A percentile compares a stretch with the other conserved stretches of the same genome.
These are phyloP conservation scores for Aureoboletus auriporus DNA, from an alignment of 768 basidiomycete genomes.

Conservation along the genomic window DNA sequence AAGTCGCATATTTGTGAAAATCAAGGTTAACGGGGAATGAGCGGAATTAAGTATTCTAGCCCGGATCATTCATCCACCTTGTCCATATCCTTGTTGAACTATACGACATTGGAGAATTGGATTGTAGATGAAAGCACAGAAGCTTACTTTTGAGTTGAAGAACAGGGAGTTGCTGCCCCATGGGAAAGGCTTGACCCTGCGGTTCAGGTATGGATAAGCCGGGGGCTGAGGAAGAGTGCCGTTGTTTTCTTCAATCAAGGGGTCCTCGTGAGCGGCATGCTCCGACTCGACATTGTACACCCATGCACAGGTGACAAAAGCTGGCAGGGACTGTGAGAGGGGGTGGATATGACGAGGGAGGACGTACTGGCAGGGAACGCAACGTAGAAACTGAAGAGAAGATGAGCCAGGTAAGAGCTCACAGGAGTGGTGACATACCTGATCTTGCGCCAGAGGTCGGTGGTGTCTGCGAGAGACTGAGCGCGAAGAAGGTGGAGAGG, in stretches of 20 bases:
- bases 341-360: background rate
- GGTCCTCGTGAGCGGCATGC: slow-evolving; percentile 68
- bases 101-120: slow-evolving; percentile 4
- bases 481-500: slow-evolving; percentile 2
- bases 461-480: slow-evolving; percentile 48
- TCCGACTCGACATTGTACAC: slow-evolving; percentile 53
- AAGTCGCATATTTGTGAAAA: background rate
- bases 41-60: background rate
- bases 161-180: slow-evolving; percentile 85
- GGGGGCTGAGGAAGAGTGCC: slow-evolving; percentile 70
- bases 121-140: background rate
- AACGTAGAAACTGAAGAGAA: slow-evolving; percentile 55
- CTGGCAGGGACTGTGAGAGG: slow-evolving; percentile 13
- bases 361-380: slow-evolving; percentile 72
- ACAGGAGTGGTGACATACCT: slow-evolving; percentile 45
- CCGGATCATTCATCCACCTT: slow-evolving; percentile 22
- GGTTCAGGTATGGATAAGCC: slow-evolving; percentile 75
- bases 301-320: slow-evolving; percentile 35
- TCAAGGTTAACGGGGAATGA: background rate
- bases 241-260: slow-evolving; percentile 67
- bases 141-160: slow-evolving; percentile 70
- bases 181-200: slow-evolving; percentile 73
- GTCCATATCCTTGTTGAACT: slow-evolving; percentile 67
- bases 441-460: slow-evolving; percentile 84
- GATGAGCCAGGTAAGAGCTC: slow-evolving; percentile 4